Base-by-base conservation (phyloP, 2,329 filamentous ascomycete species). In the Nemania sp. region DNA sequence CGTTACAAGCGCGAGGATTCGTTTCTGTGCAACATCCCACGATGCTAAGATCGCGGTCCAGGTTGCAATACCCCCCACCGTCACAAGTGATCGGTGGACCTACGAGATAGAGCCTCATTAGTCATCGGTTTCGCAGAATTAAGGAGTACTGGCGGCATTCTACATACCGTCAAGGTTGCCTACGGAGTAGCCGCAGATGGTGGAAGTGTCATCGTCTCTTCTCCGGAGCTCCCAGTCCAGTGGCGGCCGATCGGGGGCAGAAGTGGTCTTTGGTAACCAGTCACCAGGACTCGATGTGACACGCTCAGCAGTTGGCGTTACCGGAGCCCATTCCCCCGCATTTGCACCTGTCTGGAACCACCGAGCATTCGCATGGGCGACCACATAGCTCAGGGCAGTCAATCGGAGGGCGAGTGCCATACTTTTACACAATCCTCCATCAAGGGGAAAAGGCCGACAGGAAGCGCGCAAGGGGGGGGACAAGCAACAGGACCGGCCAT, bases 401-500 rank as follows among this genome's bases (percentile, higher is more conserved):
- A 77, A 73, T 71, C 73, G 76, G 69, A 74, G 72, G 67, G 70
- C 70, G 70, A 72, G 73, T 70, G 72, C 72, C 76, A 77, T 77
- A 54, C 69, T 71, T 32, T 72, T 67, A 66, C 69, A 66, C 73
- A 71, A 60, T 71, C 70, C 66, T 68, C 73, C 73, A 73, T 75
- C 73, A 65, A 62, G 58, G 70, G 60, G 45, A 57, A 43, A 54
- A 55, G 43, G 24, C 43, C 27, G 20, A 20, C 22, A 35, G 49
- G 32, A 63, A 52, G 61, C 41, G 61, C 41, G 43, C 27, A 43
- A n/a, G 38, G 43, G 29, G 57, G 57, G 61, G 64, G 58, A 59
- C 38, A 62, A 32, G 70, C 65, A 68, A 70, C 62, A 61, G 63
- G 70, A 67, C 62, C 27, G 18, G 52, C 63, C 64, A 71, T 65